These are phyloP conservation scores for Mycena galericulata DNA, from an alignment of 768 basidiomycete species.

Conservation along the genomic window DNA sequence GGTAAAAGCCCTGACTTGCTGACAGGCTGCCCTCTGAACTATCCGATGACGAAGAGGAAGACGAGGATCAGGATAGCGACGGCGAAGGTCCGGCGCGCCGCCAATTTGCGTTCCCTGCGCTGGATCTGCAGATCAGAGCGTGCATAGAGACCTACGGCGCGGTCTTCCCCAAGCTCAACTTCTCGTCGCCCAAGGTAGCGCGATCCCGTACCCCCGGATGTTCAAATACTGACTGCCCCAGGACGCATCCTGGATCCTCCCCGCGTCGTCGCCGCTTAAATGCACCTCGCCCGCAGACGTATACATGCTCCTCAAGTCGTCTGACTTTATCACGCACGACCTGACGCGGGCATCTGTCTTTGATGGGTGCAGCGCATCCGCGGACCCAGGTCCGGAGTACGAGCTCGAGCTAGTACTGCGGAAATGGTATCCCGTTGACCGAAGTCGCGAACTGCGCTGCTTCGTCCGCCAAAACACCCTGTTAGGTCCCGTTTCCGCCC, in stretches of 20 bases:
- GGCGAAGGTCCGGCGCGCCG: conserved; percentile 40
- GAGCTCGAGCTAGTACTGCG: conserved; percentile 87
- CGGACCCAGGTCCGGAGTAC: conserved; percentile 51
- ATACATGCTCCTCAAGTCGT: conserved; percentile 92
- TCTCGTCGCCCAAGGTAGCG: conserved; percentile 88
- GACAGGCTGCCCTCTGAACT: conserved; percentile 64
- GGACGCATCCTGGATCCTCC: conserved; percentile 95
- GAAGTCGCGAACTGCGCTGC: conserved; percentile 88
- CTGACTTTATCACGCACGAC: conserved; percentile 90
- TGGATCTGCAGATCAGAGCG: conserved; percentile 79
- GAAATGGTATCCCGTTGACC: conserved; percentile 91
- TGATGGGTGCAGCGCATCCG: conserved; percentile 61
- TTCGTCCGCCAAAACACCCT: conserved; percentile 83
- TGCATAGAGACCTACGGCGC: conserved; percentile 78
- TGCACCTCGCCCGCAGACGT: conserved; percentile 92
- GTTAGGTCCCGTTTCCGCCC: conserved; percentile 65
- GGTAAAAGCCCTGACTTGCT: conserved; percentile 8
- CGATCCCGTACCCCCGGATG: background rate
- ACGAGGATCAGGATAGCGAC: conserved; percentile 52
- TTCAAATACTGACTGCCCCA: conserved; percentile 41
- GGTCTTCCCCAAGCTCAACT: conserved; percentile 97
- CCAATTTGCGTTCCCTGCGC: conserved; percentile 79
- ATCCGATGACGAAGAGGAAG: conserved; percentile 70
- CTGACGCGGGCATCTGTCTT: conserved; percentile 72
- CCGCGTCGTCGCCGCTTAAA: conserved; percentile 84